phyloP scores from a whole-genome alignment of 805 yeast genomes.

The Huiozyma naganishii region DNA sequence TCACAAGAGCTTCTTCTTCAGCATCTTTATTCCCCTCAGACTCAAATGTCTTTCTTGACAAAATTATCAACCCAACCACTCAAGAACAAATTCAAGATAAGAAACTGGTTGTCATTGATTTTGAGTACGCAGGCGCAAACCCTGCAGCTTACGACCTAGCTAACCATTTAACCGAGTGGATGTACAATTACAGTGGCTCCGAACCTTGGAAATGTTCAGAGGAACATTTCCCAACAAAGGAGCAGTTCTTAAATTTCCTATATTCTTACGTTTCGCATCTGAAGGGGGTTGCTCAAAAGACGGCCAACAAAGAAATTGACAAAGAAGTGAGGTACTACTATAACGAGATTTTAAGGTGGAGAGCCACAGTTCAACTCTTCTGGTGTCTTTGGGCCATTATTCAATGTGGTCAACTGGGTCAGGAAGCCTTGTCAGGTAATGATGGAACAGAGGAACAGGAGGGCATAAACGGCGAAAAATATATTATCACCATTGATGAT shows the following conservation, averaged over 20 bases:
- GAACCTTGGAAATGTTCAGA: constrained; percentile 39
- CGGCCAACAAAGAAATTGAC: constrained; percentile 23
- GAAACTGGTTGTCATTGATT: constrained; percentile 85
- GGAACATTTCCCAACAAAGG: constrained; percentile 52
- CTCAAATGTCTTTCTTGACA: constrained; percentile 21
- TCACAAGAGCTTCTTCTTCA: constrained; percentile 6
- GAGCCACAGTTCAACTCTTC: constrained; percentile 63
- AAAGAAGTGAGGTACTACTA: constrained; percentile 40
- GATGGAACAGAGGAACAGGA: constrained; percentile 19
- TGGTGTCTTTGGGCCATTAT: constrained; percentile 94
- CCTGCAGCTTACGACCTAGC: constrained; percentile 83
- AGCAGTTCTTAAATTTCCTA: constrained; percentile 60
- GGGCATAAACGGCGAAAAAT: constrained; percentile 50
- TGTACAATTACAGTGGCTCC: constrained; percentile 68
- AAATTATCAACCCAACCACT: constrained; percentile 28
- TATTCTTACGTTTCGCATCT: constrained; percentile 68
- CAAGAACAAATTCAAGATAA: constrained; percentile 44
- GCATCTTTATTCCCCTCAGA: constrained; percentile 21
- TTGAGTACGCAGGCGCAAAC: constrained; percentile 90
- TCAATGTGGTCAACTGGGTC: constrained; percentile 43
- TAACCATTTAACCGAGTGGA: constrained; percentile 95
- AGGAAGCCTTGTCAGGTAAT: neutral
- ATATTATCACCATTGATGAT: constrained; percentile 28
- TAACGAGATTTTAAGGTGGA: constrained; percentile 65
- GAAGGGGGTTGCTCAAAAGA: constrained; percentile 19